phyloP scores from a whole-genome alignment of 2,329 filamentous ascomycete genomes.

The Mycogone perniciosa region DNA sequence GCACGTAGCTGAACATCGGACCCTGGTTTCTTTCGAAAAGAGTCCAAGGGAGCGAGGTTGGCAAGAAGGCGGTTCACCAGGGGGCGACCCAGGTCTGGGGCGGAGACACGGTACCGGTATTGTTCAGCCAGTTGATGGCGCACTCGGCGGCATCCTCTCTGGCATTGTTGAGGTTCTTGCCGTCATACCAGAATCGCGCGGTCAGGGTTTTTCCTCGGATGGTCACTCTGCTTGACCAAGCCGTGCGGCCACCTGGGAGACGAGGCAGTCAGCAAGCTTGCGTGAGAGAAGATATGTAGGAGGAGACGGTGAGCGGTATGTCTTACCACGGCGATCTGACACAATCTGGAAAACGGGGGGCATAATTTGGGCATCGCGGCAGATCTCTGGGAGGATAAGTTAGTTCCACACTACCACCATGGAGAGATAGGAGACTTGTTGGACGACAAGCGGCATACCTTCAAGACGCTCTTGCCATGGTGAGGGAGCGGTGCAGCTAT shows the following conservation, averaged over 20 bases:
- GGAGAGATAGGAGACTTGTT: background rate
- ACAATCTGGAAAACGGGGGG: constrained; percentile 62
- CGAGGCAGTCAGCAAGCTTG: background rate
- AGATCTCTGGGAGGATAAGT: constrained; percentile 42
- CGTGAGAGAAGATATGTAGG: background rate
- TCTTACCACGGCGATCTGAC: constrained; percentile 66
- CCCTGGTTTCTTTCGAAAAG: background rate
- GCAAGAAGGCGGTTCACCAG: constrained; percentile 1
- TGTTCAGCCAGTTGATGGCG: constrained; percentile 55
- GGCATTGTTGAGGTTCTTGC: constrained; percentile 79
- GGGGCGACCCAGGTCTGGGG: constrained; percentile 20
- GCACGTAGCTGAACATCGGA: background rate
- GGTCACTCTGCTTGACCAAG: constrained; percentile 79
- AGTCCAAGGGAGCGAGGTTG: background rate
- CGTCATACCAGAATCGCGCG: constrained; percentile 90
- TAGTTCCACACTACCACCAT: background rate
- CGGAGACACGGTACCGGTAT: constrained; percentile 25
- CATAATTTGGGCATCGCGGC: constrained; percentile 45
- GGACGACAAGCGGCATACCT: constrained; percentile 31
- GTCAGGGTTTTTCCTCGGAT: constrained; percentile 57
- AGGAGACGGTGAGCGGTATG: background rate
- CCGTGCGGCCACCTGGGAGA: constrained; percentile 70
- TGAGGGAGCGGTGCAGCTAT: constrained; percentile 17
- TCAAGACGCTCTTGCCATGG: constrained; percentile 53
- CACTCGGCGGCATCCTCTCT: constrained; percentile 87